phyloP scores from a whole-genome alignment of 1,284 basidiomycete genomes.

The Puccinia coronata region DNA sequence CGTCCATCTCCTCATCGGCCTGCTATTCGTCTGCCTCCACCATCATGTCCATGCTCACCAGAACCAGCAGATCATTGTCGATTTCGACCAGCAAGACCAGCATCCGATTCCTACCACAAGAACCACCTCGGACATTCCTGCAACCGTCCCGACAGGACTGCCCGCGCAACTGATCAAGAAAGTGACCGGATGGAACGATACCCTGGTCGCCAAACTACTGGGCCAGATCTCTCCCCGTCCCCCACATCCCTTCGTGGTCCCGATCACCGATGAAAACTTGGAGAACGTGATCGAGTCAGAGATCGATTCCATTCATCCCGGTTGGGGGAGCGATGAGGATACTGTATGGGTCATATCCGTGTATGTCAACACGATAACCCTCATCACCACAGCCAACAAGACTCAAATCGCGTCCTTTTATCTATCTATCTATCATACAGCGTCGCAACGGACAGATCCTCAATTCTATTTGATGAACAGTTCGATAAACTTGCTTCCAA shows the following conservation, averaged over 20 bases:
- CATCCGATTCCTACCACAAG: not conserved
- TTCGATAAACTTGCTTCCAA: conserved; percentile 42
- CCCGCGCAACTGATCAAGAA: conserved; percentile 34
- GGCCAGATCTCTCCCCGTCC: conserved; percentile 37
- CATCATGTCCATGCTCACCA: not conserved
- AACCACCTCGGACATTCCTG: not conserved
- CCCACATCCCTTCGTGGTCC: conserved; percentile 42
- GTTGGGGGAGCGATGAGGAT: conserved; percentile 41
- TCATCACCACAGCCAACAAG: not conserved
- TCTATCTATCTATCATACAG: not conserved
- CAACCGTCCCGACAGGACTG: conserved; percentile 6
- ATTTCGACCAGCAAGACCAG: conserved; percentile 27
- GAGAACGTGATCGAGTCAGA: conserved; percentile 38
- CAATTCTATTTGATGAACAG: conserved; percentile 35
- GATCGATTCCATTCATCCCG: conserved; percentile 35
- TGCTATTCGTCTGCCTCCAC: not conserved
- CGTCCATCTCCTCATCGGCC: not conserved
- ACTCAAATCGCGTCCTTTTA: not conserved
- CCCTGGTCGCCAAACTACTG: conserved; percentile 26
- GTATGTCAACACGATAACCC: not conserved
- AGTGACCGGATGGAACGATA: conserved; percentile 48
- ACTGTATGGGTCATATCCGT: conserved; percentile 48
- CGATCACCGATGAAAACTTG: conserved; percentile 41
- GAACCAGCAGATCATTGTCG: conserved; percentile 21
- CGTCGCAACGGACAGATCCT: conserved; percentile 42